Percentiles rank a stretch among this genome's conserved stretches.
These are phyloP conservation scores for Stephanodiscus minutulus DNA, from an alignment of 108 stramenopile genomes.

Conservation along the genomic window DNA sequence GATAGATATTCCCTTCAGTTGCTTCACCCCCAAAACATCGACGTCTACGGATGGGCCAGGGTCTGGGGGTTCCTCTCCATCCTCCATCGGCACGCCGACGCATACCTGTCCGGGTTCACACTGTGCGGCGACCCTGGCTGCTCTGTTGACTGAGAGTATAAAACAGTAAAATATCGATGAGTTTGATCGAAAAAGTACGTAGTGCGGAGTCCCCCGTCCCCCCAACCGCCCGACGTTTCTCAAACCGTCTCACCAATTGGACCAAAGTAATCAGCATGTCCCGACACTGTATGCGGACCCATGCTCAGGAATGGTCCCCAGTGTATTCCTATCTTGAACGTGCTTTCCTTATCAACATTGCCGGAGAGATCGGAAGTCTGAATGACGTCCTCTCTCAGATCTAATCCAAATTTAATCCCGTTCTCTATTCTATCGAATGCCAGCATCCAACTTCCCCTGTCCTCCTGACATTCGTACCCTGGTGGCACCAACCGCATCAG, in stretches of 20 bases:
- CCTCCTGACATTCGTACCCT: constrained; percentile 56
- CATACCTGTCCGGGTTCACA: constrained; percentile 45
- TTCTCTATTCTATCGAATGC: constrained; percentile 47
- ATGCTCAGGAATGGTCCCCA: constrained; percentile 48
- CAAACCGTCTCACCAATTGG: constrained; percentile 36
- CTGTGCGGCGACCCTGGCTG: constrained; percentile 47
- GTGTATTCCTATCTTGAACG: constrained; percentile 43
- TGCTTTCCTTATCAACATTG: constrained; percentile 23
- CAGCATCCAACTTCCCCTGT: constrained; percentile 53
- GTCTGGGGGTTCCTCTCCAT: constrained; percentile 42
- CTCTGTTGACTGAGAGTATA: constrained; percentile 40
- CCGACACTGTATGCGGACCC: constrained; percentile 54
- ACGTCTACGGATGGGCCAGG: constrained; percentile 46
- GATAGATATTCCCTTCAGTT: constrained; percentile 45
- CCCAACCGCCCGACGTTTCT: background rate
- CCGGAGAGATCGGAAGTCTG: constrained; percentile 19
- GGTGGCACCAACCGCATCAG: constrained; percentile 44
- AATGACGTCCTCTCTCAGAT: constrained; percentile 39
- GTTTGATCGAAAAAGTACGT: background rate
- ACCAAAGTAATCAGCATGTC: constrained; percentile 59
- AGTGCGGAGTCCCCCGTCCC: too few relatives aligned
- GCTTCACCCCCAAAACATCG: constrained; percentile 42
- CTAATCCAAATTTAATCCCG: constrained; percentile 49
- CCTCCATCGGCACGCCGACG: constrained; percentile 44
- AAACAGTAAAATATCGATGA: too few relatives aligned